phyloP scores from a whole-genome alignment of 176 grass and related monocot genomes.

The Aegilops speltoides region DNA sequence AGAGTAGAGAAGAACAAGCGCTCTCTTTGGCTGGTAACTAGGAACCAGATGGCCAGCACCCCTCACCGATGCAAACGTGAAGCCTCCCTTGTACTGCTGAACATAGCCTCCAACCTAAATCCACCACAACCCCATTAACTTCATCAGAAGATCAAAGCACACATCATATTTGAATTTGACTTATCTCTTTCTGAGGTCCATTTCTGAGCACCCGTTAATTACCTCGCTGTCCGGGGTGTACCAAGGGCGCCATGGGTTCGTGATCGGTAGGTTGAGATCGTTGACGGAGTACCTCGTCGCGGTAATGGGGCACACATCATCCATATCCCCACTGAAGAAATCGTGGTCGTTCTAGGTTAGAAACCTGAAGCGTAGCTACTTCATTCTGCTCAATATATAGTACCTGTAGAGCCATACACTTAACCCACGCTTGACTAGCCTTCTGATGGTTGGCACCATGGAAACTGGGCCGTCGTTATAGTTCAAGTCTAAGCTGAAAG shows the following conservation, averaged over 20 bases:
- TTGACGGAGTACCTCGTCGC: conserved; percentile 37
- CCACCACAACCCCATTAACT: not conserved
- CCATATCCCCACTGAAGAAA: conserved; percentile 43
- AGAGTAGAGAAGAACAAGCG: conserved; percentile 38
- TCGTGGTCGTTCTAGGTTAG: not conserved
- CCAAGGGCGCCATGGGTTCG: conserved; percentile 47
- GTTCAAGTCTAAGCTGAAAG: not conserved
- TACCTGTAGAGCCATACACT: conserved; percentile 48
- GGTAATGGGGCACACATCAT: conserved; percentile 27
- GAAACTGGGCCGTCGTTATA: conserved; percentile 9
- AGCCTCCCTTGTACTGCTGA: conserved; percentile 34
- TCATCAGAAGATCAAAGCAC: not conserved
- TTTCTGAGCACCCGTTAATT: not conserved
- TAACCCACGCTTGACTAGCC: conserved; percentile 11
- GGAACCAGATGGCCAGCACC: conserved; percentile 54
- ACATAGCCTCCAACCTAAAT: conserved; percentile 52
- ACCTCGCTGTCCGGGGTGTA: conserved; percentile 33
- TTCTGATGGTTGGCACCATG: conserved; percentile 32
- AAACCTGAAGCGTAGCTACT: not conserved
- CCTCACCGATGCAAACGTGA: conserved; percentile 47
- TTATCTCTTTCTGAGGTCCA: not conserved
- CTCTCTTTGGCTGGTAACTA: conserved; percentile 42
- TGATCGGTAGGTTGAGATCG: conserved; percentile 27
- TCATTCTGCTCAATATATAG: not conserved
- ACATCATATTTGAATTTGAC: not conserved